Conservation (phyloP, 2,329 filamentous ascomycete species). For the Xylariaceae sp. region DNA sequence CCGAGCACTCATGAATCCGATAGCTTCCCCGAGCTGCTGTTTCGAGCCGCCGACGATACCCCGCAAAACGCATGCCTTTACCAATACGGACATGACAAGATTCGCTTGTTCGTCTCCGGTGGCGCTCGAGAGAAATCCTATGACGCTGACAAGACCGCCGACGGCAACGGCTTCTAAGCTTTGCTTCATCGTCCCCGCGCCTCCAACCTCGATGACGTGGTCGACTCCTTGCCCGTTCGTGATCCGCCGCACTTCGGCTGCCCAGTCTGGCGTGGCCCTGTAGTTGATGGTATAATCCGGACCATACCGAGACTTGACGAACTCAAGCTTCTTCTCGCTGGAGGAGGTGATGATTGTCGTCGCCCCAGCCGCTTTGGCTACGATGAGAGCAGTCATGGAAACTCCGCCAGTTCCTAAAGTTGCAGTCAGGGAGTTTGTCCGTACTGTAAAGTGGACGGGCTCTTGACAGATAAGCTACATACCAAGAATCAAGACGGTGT, state of each 20-base stretch:
- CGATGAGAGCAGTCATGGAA: conserved; percentile 38
- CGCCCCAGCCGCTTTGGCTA: conserved; percentile 42
- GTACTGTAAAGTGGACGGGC: too few relatives aligned
- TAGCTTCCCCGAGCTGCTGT: conserved; percentile 32
- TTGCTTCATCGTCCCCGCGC: conserved; percentile 37
- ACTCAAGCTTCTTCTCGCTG: conserved; percentile 41
- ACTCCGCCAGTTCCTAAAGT: conserved; percentile 42
- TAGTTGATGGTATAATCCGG: conserved; percentile 46
- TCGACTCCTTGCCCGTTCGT: conserved; percentile 42
- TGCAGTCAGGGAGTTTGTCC: too few relatives aligned
- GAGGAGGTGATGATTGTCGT: conserved; percentile 48
- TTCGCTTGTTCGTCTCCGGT: conserved; percentile 28
- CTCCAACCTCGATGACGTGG: conserved; percentile 36
- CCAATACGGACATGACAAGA: conserved; percentile 25
- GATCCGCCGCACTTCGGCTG: conserved; percentile 36
- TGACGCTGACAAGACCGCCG: conserved; percentile 41
- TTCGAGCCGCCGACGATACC: conserved; percentile 33
- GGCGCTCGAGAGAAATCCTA: conserved; percentile 34
- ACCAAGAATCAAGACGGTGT: conserved; percentile 35
- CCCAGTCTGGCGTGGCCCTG: conserved; percentile 40
- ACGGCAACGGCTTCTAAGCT: conserved; percentile 39
- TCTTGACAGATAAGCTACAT: too few relatives aligned
- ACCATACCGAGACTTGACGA: conserved; percentile 33
- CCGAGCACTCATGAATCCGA: conserved; percentile 26
- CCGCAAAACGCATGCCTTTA: conserved; percentile 30